Base-by-base conservation (phyloP, 2,329 filamentous ascomycete species). In the Colletotrichum viniferum region DNA sequence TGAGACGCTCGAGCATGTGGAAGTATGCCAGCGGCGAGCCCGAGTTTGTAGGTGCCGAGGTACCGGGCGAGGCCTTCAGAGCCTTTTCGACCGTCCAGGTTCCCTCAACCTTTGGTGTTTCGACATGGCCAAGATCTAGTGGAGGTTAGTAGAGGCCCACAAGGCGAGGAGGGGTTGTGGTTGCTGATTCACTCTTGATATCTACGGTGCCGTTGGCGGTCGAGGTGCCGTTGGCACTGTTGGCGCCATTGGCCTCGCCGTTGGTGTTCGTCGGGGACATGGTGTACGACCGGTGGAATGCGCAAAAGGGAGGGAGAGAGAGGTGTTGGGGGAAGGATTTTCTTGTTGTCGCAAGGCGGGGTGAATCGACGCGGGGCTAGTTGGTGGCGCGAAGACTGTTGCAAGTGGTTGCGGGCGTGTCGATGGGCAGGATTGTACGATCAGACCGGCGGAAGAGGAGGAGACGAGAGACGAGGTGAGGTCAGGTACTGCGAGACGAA, bases 1-100 rank as follows among this genome's bases (percentile, higher is more conserved):
- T 99, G 73, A 99, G 91, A 65, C 95, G 94, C 85, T 98, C 95
- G 77, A 99, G 91, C 76, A 98, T 89, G 87, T 99, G 97, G 85
- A 99, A 98, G 88, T 98, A 98, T 38, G 96, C 92, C 13, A 98
- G 83, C 1, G 96, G 96, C 1, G 96, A 97, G 75, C 88, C 84
- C 9, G 94, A 90, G 71, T 91, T 88, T 78, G 92, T 88, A 28
- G 86, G 81, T 3, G 90, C 91, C 89, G 90, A 21, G 12, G 74
- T 68, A 8, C 64, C 65, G 10, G 69, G 36, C 7, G 66, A 65
- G 28, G 61, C 63, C 16, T 77, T 70, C 21, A 80, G 48, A n/a
- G 76, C 79, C 34, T 77, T 78, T 7, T 77, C 73, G 30, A 80
- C 79, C 4, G 78, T 79, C 79, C 79, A 80, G 30, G 77, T 63